Percentiles rank a stretch among this genome's conserved stretches.
phyloP scores from a whole-genome alignment of 2,329 filamentous ascomycete genomes.

The Paracoccidioides lutzii region DNA sequence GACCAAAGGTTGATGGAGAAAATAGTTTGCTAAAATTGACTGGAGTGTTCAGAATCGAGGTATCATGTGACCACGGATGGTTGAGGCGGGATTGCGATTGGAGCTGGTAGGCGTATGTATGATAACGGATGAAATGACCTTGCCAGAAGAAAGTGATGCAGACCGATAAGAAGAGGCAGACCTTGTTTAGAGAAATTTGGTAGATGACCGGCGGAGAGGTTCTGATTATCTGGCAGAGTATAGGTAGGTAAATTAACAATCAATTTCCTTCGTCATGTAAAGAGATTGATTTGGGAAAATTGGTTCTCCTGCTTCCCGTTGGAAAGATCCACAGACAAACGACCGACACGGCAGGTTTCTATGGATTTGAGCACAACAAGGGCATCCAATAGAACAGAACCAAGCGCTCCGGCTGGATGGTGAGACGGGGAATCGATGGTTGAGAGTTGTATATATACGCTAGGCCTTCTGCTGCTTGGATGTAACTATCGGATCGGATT shows the following conservation, averaged over 20 bases:
- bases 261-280: not conserved
- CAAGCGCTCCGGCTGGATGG: not conserved
- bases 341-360: slow-evolving; percentile 5
- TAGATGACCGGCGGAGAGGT: not conserved
- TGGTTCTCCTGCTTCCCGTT: slow-evolving; percentile 1
- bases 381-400: not conserved
- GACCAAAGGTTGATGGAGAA: not conserved
- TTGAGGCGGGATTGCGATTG: not conserved
- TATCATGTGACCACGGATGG: slow-evolving; percentile 1
- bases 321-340: slow-evolving; percentile 2
- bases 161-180: not conserved
- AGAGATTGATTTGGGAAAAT: not conserved
- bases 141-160: not conserved
- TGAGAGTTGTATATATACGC: not conserved
- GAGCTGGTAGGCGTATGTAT: not conserved
- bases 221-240: not conserved
- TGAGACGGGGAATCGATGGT: not conserved
- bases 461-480: not conserved
- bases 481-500: not conserved
- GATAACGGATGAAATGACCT: not conserved
- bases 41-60: not conserved
- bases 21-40: not conserved
- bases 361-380: not conserved
- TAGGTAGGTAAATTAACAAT: not conserved
- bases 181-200: not conserved